Percentiles rank a stretch among this genome's conserved stretches.
phyloP scores from a whole-genome alignment of 2,329 filamentous ascomycete species.

The Pestalotiopsis sp. region DNA sequence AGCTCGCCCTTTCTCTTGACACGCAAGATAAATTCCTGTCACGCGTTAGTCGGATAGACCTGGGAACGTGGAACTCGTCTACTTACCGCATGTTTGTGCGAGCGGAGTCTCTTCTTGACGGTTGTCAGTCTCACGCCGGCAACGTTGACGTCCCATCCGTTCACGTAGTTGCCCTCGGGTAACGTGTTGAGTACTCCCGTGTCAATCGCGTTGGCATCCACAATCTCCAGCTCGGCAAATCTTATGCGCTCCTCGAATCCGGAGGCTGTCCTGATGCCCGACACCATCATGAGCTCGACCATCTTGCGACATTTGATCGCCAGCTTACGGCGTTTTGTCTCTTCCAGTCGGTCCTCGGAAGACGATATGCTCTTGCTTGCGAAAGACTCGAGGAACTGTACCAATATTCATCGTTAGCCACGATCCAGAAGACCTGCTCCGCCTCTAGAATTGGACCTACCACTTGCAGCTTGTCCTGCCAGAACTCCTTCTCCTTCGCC shows the following conservation, averaged over 20 bases:
- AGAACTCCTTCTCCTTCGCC: conserved; percentile 97
- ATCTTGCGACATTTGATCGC: conserved; percentile 93
- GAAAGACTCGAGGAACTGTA: conserved; percentile 92
- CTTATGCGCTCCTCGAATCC: conserved; percentile 97
- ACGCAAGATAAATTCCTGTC: conserved; percentile 85
- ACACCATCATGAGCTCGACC: conserved; percentile 99
- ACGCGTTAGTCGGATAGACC: background rate
- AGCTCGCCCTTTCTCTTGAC: conserved; percentile 77
- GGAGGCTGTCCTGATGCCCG: conserved; percentile 90
- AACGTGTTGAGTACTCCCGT: conserved; percentile 84
- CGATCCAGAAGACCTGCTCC: background rate
- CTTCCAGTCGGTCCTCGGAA: conserved; percentile 92
- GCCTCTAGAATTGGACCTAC: conserved; percentile 54
- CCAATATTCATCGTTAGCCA: background rate
- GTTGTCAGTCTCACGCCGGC: conserved; percentile 82
- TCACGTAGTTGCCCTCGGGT: conserved; percentile 88
- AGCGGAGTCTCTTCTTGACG: conserved; percentile 82
- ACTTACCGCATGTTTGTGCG: conserved; percentile 87
- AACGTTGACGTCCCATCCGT: conserved; percentile 97
- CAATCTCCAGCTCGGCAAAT: conserved; percentile 95
- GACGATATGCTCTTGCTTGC: conserved; percentile 96
- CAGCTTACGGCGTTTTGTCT: conserved; percentile 92
- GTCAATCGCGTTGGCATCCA: conserved; percentile 90
- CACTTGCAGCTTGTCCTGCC: conserved; percentile 96
- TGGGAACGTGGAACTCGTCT: background rate